Percentiles rank a stretch among this genome's conserved stretches.
phyloP scores from a whole-genome alignment of 2,329 filamentous ascomycete genomes.

The Fusarium solani-melongenae region DNA sequence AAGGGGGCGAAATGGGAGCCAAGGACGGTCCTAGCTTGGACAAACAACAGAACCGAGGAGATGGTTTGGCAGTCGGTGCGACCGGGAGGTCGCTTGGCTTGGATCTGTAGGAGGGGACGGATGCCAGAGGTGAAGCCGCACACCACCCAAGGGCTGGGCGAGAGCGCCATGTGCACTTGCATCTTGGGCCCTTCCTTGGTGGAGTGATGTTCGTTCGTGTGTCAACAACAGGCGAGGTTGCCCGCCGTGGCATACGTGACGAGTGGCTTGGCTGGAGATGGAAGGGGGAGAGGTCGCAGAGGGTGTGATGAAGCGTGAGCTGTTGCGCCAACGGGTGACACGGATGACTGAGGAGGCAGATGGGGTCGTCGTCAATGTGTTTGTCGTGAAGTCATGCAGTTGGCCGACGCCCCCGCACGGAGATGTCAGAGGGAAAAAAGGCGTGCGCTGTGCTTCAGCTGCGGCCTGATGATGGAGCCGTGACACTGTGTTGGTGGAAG shows the following conservation, averaged over 20 bases:
- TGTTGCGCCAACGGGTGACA: neutral
- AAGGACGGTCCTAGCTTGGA: constrained; percentile 18
- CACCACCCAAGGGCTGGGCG: constrained; percentile 6
- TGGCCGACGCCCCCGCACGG: neutral
- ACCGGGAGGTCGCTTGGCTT: constrained; percentile 17
- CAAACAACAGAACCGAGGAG: constrained; percentile 18
- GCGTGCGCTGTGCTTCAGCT: constrained; percentile 17
- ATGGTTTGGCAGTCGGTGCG: constrained; percentile 30
- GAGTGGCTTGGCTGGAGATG: neutral
- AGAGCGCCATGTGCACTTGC: constrained; percentile 11
- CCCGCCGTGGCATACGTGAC: neutral
- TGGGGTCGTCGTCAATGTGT: neutral
- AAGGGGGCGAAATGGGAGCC: neutral
- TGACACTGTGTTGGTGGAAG: constrained; percentile 14
- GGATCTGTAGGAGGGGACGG: constrained; percentile 15
- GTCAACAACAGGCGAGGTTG: neutral
- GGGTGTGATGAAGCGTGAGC: constrained; percentile 9
- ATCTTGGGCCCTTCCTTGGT: constrained; percentile 1
- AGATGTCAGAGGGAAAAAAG: neutral
- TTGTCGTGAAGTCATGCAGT: constrained; percentile 6
- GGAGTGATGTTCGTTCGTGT: neutral
- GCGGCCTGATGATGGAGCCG: constrained; percentile 4
- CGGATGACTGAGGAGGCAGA: neutral
- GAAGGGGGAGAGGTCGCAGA: neutral
- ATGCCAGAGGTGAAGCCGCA: constrained; percentile 23